Percentiles rank a stretch among this genome's conserved stretches.
Conservation (phyloP, 2,329 filamentous ascomycete genomes). For the Cercospora zeae-maydis region DNA sequence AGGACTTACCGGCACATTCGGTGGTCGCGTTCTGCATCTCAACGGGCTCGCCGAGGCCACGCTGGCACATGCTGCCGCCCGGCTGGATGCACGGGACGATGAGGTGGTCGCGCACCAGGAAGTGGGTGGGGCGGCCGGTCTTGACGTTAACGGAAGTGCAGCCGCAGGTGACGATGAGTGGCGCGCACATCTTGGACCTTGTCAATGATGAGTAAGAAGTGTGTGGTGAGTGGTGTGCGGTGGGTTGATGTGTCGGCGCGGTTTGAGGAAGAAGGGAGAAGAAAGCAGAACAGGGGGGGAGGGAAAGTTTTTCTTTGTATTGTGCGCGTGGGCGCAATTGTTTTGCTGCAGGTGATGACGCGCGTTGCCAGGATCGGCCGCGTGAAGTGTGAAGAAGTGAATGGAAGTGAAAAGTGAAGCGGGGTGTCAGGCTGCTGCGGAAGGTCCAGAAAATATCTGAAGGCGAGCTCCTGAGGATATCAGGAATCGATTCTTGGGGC, state of each 20-base stretch:
- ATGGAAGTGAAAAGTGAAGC: background rate
- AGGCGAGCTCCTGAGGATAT: too few species aligned
- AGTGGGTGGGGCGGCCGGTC: background rate
- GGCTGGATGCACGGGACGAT: conserved; percentile 4
- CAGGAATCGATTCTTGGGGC: too few species aligned
- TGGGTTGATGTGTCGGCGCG: too few species aligned
- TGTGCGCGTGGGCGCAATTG: background rate
- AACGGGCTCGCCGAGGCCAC: background rate
- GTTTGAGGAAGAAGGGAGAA: background rate
- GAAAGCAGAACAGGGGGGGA: background rate
- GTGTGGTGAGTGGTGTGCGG: background rate
- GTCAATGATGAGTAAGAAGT: background rate
- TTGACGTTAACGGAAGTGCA: background rate
- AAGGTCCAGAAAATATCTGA: too few species aligned
- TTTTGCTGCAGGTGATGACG: background rate
- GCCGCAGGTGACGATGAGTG: conserved; percentile 6
- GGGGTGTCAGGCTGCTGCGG: background rate
- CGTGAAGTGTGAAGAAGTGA: background rate
- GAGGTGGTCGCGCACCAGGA: background rate
- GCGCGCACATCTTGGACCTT: background rate
- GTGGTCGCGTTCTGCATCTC: conserved; percentile 9
- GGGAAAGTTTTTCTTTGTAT: background rate
- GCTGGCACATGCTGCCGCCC: conserved; percentile 2
- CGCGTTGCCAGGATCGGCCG: background rate
- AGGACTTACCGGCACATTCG: conserved; percentile 7